Evolutionary conservation across 495 filamentous ascomycete species (phyloP).

Genomic region (Neurospora pannonica): DNA sequence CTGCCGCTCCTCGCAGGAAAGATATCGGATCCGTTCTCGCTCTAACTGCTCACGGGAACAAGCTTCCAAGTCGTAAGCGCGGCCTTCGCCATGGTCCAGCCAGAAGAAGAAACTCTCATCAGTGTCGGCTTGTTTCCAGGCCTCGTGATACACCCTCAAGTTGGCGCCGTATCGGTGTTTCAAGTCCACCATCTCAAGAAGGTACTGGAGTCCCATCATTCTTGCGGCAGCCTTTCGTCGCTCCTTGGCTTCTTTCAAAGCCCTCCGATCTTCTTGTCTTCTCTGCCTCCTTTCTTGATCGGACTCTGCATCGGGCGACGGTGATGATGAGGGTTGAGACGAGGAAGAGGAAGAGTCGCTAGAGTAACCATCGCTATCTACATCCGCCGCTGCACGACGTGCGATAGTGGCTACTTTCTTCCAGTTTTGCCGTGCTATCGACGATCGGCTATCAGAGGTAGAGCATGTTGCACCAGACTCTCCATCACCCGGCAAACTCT

Average conservation of each 20-base stretch:
- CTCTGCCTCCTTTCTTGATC: conserved; percentile 25
- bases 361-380: conserved; percentile 32
- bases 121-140: conserved; percentile 69
- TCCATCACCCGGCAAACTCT: not conserved
- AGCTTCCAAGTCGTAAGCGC: conserved; percentile 42
- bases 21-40: conserved; percentile 61
- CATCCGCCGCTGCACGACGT: conserved; percentile 55
- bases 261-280: conserved; percentile 22
- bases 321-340: conserved; percentile 6
- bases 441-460: conserved; percentile 7
- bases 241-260: conserved; percentile 34
- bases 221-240: conserved; percentile 50
- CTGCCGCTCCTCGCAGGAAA: conserved; percentile 60
- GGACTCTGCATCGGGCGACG: conserved; percentile 19
- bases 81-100: conserved; percentile 78
- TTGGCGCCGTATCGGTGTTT: conserved; percentile 87
- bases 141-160: conserved; percentile 69
- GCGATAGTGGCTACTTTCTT: conserved; percentile 61
- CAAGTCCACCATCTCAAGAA: conserved; percentile 84
- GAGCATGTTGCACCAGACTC: not conserved
- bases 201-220: conserved; percentile 83
- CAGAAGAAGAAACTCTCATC: conserved; percentile 92
- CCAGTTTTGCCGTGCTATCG: conserved; percentile 59
- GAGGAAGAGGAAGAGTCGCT: conserved; percentile 2
- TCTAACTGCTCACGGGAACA: conserved; percentile 60